Evolutionary conservation across 345 rosid species (phyloP), one percentile per base, ranked within the genome.

Genomic region (Arabidopsis thaliana): DNA sequence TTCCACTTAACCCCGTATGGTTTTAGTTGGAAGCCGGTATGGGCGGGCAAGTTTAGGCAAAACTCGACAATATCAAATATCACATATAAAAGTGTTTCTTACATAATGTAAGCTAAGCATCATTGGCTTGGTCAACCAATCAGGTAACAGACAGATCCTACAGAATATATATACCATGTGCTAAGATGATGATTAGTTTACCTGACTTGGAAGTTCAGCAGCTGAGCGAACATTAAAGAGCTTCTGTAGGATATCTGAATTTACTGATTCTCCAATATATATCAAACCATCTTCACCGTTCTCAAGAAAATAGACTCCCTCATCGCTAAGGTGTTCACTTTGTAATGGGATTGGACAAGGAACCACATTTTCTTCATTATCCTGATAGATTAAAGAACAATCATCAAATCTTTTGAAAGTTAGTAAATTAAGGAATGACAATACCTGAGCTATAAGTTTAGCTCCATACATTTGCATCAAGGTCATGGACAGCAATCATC

Each of bases 301-400:
- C 83, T 95, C 99, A 65, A 95, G 94, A 78, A 95, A 88, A 86
- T 88, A 95, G 14, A 92, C 85, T 79, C 98, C 99, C 40, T 84
- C 91, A 57, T 89, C 93, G 9, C 84, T 86, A 64, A 95, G 81
- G 30, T 89, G 82, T 72, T 95, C 99, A 58, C 97, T 95, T 56
- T 91, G 81, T 71, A 95, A 97, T 34, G 98, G 98, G 73, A 95
- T 84, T 61, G 83, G 64, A 51, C 87, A 30, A 51, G 98, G 97
- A 69, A 92, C 72, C 48, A 71, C 53, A 20, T 65, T 42, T 72
- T 86, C 82, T 34, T 85, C 97, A 76, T 82, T 81, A 40, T 87
- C 91, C 97, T 95, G 75, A 73, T 59, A 78, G 67, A 36, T 61
- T 60, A 46, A 55, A 16, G 70, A 77, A 72, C 46, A 63, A 40